These are phyloP conservation scores for Leavenworthia alabamica DNA, from an alignment of 345 rosid species.

Conservation along the genomic window DNA sequence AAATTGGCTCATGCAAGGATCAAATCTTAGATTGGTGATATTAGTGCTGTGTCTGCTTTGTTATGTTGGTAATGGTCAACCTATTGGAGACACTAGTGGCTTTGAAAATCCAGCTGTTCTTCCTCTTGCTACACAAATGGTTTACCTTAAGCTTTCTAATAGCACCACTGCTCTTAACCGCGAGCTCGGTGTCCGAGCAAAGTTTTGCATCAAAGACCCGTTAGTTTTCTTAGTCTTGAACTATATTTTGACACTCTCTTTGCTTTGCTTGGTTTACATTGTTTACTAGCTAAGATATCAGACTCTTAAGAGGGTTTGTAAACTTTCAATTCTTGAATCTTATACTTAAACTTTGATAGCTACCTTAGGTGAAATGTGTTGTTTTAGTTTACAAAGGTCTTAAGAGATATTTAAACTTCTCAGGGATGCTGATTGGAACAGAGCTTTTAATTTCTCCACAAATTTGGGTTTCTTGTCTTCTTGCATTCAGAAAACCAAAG, in stretches of 20 bases:
- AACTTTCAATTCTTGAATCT: constrained; percentile 2
- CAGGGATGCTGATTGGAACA: constrained; percentile 87
- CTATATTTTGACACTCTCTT: not conserved
- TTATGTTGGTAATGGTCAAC: constrained; percentile 42
- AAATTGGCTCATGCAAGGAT: constrained; percentile 28
- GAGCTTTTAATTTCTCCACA: constrained; percentile 72
- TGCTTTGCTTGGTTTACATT: not conserved
- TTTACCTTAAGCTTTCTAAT: constrained; percentile 45
- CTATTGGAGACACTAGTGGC: constrained; percentile 35
- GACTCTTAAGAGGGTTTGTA: not conserved
- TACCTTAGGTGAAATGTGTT: not conserved
- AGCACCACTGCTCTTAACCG: constrained; percentile 45
- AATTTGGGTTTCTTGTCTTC: constrained; percentile 61
- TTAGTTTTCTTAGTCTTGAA: constrained; percentile 29
- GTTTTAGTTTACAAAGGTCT: not conserved
- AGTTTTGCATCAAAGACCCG: constrained; percentile 73
- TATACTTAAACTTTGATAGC: not conserved
- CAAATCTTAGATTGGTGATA: constrained; percentile 35
- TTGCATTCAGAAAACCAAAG: constrained; percentile 53
- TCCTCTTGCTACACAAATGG: constrained; percentile 39
- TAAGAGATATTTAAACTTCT: constrained; percentile 21
- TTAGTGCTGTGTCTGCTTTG: constrained; percentile 36
- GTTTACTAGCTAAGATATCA: no score
- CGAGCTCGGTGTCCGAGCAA: constrained; percentile 42
- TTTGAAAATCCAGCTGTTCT: constrained; percentile 48